phyloP scores from a whole-genome alignment of 495 filamentous ascomycete genomes.

The Xylaria curta region DNA sequence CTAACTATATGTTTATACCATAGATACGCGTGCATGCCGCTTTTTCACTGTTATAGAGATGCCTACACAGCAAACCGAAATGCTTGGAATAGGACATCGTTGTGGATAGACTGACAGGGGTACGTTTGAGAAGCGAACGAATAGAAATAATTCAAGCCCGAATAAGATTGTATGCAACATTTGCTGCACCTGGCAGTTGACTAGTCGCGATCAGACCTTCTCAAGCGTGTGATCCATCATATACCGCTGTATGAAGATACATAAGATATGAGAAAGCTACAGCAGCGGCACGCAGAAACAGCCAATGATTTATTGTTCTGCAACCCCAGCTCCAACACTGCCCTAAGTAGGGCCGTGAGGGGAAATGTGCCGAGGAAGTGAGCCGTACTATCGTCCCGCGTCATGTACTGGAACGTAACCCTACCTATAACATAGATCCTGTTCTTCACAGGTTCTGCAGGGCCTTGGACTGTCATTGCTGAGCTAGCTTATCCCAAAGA shows the following conservation, averaged over 20 bases:
- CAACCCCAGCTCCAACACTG: neutral
- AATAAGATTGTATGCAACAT: neutral
- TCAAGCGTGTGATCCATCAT: neutral
- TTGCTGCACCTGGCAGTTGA: neutral
- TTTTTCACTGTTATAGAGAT: neutral
- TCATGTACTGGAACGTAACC: neutral
- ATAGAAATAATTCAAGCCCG: neutral
- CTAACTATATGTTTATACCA: neutral
- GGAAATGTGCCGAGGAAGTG: neutral
- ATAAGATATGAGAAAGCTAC: neutral
- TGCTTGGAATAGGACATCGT: neutral
- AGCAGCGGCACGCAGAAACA: neutral
- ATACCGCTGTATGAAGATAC: neutral
- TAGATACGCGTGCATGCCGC: neutral
- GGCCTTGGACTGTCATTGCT: neutral
- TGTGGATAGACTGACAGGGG: neutral
- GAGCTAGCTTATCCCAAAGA: neutral
- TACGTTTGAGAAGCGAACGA: neutral
- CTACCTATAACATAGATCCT: neutral
- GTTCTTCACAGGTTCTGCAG: neutral
- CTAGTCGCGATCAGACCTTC: neutral
- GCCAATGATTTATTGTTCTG: conserved; percentile 5
- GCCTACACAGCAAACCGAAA: neutral
- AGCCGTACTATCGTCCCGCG: neutral
- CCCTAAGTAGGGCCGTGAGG: neutral